A percentile compares a stretch with the other conserved stretches of the same genome.
These are phyloP conservation scores for Pulicaria dysenterica DNA, from an alignment of 129 eudicot species.

Conservation along the genomic window DNA sequence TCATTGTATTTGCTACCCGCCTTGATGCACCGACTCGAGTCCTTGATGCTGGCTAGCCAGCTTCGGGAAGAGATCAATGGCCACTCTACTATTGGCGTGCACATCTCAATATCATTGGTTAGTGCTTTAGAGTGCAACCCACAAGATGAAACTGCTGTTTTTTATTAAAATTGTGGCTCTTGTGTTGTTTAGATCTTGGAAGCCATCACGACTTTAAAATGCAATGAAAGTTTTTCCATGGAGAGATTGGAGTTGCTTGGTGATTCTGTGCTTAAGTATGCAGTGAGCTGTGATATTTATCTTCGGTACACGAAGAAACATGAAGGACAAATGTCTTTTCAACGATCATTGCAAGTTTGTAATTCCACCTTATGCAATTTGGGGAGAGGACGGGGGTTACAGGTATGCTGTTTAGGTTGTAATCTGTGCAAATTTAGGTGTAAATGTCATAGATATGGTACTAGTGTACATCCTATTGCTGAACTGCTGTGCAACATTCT, in stretches of 20 bases:
- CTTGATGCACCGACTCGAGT: constrained; percentile 80
- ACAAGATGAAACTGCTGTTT: constrained; percentile 3
- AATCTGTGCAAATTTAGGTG: not conserved
- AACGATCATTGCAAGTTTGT: constrained; percentile 55
- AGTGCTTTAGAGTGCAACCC: constrained; percentile 31
- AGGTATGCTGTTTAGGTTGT: constrained; percentile 42
- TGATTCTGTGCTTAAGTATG: constrained; percentile 87
- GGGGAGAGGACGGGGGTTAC: constrained; percentile 60
- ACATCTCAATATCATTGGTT: constrained; percentile 76
- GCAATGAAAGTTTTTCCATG: constrained; percentile 89
- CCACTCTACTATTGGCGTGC: constrained; percentile 34
- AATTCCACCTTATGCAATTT: constrained; percentile 66
- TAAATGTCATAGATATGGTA: not conserved
- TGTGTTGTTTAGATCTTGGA: constrained; percentile 63
- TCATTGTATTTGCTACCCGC: constrained; percentile 84
- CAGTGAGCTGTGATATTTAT: constrained; percentile 75
- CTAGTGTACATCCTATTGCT: not conserved
- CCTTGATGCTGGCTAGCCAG: constrained; percentile 92
- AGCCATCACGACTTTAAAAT: constrained; percentile 84
- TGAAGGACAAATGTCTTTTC: constrained; percentile 74
- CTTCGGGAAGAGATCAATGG: constrained; percentile 60
- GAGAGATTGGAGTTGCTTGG: constrained; percentile 97
- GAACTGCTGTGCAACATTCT: not conserved
- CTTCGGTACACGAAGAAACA: constrained; percentile 61
- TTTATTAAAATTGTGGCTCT: constrained; percentile 1